Base-by-base conservation (phyloP, 2,329 filamentous ascomycete species). In the Penicillium hordei region DNA sequence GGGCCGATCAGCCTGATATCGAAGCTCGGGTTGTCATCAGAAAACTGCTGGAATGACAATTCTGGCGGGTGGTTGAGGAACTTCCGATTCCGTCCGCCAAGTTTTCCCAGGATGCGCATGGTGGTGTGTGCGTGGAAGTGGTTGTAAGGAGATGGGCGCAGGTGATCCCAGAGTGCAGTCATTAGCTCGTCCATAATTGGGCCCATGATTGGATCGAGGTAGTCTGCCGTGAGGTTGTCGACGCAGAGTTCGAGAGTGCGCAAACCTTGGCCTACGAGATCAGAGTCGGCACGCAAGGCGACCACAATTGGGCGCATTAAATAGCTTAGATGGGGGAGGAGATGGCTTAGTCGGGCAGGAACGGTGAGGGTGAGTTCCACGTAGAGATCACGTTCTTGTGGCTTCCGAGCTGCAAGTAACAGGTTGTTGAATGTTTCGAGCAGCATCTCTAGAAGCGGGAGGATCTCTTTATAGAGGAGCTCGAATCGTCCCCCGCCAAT, bases 141-240 rank as follows among this genome's bases (percentile, higher is more conserved):
- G 68, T 90, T 96, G 74, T 99, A 96, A 0, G 94, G 94, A 61
- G 93, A 89, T 8, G 94, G 95, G 67, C 89, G 90, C 42, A 99
- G 82, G 73, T 99, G 95, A 62, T 97, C 93, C 82, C 96, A 99
- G 1, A 99, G 82, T 1, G 93, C 93, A 46, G 92, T 94, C 94
- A 99, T 99, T 44, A 99, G 81, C 71, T 99, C 94, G 68, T 99
- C 93, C 74, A 99, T 97, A 27, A 97, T 95, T 0, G 94, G 95
- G 2, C 93, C 91, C 93, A 99, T 99, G 68, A 99, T 97, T 0
- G 94, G 95, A 67, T 99, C 94, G 15, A 99, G 80, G 70, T 99
- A 99, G 69, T 99, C 94, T 0, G 94, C 93, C 0, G 95, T 99
- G 0, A 99, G 83, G 67, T 99, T 99, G 63, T 99, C 94, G 19